These are phyloP conservation scores for Penicillium robsamsonii DNA, from an alignment of 495 filamentous ascomycete genomes.

Conservation along the genomic window DNA sequence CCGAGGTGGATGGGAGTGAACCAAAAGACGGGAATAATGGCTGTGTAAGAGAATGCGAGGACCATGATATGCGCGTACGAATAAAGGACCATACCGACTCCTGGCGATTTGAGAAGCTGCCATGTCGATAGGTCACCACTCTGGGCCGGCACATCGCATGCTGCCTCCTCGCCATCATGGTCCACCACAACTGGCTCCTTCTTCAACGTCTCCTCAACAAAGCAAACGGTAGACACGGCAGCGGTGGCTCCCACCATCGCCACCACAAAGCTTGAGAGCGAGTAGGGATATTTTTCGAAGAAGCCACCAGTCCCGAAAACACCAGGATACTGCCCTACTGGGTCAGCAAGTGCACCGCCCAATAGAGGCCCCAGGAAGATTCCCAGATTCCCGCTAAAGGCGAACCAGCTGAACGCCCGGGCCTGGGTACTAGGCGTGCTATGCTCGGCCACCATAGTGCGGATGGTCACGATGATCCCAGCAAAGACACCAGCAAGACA, in stretches of 20 bases:
- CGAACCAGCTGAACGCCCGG: conserved; percentile 68
- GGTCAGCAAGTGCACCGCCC: conserved; percentile 60
- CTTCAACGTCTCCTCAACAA: conserved; percentile 55
- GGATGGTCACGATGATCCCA: conserved; percentile 65
- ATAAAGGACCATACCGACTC: conserved; percentile 60
- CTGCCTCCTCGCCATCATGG: conserved; percentile 6
- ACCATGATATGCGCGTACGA: conserved; percentile 60
- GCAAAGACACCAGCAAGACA: conserved; percentile 67
- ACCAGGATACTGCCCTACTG: conserved; percentile 54
- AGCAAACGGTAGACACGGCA: conserved; percentile 46
- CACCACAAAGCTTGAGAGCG: conserved; percentile 55
- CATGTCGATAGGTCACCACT: conserved; percentile 40
- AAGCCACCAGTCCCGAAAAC: conserved; percentile 54
- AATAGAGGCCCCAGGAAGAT: conserved; percentile 65
- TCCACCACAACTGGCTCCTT: conserved; percentile 20
- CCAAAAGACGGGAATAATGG: conserved; percentile 59
- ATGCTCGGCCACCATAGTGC: conserved; percentile 69
- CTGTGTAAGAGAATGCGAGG: conserved; percentile 63
- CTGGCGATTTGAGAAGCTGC: conserved; percentile 58
- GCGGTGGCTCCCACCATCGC: conserved; percentile 49
- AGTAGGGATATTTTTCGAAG: conserved; percentile 63
- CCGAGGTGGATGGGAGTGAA: conserved; percentile 55
- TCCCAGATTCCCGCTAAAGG: conserved; percentile 66
- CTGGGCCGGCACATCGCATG: background rate
- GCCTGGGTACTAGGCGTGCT: conserved; percentile 65